A percentile compares a stretch with the other conserved stretches of the same genome.
These are phyloP conservation scores for Myxozyma melibiosi DNA, from an alignment of 805 yeast genomes.

Conservation along the genomic window DNA sequence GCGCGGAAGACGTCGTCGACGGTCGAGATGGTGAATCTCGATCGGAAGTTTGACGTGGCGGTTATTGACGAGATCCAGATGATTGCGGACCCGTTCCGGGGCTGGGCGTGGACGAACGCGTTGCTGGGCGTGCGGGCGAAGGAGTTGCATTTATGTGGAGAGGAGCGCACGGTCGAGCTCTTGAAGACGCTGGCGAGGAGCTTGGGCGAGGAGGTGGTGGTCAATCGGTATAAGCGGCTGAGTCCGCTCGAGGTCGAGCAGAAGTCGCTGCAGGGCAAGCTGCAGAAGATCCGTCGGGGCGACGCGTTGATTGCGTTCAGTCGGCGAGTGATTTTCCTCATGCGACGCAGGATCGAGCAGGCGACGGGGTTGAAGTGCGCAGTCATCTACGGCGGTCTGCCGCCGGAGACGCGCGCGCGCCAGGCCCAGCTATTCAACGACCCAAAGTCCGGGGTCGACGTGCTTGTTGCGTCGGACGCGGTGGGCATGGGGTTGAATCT, in stretches of 20 bases:
- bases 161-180: constrained; percentile 75
- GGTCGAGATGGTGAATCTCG: constrained; percentile 84
- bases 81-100: constrained; percentile 78
- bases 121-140: constrained; percentile 81
- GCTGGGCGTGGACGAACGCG: constrained; percentile 94
- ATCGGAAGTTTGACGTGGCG: constrained; percentile 74
- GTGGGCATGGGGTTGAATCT: constrained; percentile 96
- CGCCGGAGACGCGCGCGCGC: constrained; percentile 88
- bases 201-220: constrained; percentile 80
- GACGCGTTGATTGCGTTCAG: constrained; percentile 91
- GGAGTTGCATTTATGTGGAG: constrained; percentile 93
- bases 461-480: constrained; percentile 94
- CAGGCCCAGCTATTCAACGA: constrained; percentile 79
- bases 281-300: constrained; percentile 58
- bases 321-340: constrained; percentile 66
- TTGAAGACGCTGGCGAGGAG: constrained; percentile 57
- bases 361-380: constrained; percentile 70
- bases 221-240: constrained; percentile 71
- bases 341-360: constrained; percentile 69
- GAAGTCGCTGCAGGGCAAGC: constrained; percentile 40
- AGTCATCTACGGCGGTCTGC: constrained; percentile 91
- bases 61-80: constrained; percentile 96
- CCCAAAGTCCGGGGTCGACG: constrained; percentile 66
- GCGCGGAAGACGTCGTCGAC: constrained; percentile 85
- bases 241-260: constrained; percentile 66